Evolutionary conservation across 176 grass and related monocot genomes (phyloP), one percentile per base, ranked within the genome.

Genomic region (Eleusine indica): DNA sequence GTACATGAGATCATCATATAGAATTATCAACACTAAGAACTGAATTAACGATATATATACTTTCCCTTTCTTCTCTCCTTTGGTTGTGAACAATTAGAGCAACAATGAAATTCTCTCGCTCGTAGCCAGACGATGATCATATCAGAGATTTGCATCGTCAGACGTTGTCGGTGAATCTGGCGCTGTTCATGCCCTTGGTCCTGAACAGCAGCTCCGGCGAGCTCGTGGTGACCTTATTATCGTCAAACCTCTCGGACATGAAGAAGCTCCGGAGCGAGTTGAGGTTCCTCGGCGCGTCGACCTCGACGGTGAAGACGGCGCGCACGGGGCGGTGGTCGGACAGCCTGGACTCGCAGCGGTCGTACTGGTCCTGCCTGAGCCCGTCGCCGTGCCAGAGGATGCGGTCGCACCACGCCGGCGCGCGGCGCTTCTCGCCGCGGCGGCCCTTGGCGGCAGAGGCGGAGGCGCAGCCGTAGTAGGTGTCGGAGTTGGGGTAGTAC

Each of bases 351-450:
- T 94, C 93, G 78, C 87, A 90, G 40, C 93, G 85, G 44, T 81
- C 87, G 76, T 94, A 94, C 22, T 5, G 71, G 0, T 76, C 74
- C 88, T 94, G 93, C 82, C 48, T 63, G 8, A 94, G 80, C 16
- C 90, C 93, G 2, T 73, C 61, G 25, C 93, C 93, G 47, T 21
- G 85, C 93, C 93, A 94, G 48, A 92, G 85, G 74, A 94, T 66
- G 70, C 93, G 90, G 64, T 94, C 93, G 62, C 93, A 94, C 93
- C 93, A 95, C 62, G 93, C 93, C 32, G 93, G 93, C 77, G 90
- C 87, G 61, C 93, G 93, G 11, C 85, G 88, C 84, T 95, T 95
- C 21, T 92, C 83, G 60, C 75, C 88, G 18, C 84, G 86, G 42
- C n/a, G 71, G 6, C 74, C 28, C 41, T n/a, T 60, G 21, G 42